Base-by-base conservation (phyloP, 805 yeast species). In the Nematodospora valgi region DNA sequence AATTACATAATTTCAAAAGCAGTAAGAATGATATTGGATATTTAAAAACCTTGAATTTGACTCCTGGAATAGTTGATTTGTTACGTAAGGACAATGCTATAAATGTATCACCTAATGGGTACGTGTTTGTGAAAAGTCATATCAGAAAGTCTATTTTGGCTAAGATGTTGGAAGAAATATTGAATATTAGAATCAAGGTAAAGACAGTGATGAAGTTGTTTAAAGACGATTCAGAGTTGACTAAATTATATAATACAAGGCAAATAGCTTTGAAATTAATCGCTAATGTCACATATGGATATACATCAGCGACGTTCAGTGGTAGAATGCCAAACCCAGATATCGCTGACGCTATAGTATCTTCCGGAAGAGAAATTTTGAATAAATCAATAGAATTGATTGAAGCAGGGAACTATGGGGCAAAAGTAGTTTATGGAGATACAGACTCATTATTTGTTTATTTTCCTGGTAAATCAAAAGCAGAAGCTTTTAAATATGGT, bases 301-400 rank as follows among this genome's bases (percentile, higher is more conserved):
- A 93, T 52, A 74, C 97, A 0, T 83, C 96, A 1, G 98, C 98
- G 0, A 78, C 96, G 0, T 93, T 83, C 52, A 86, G 96, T 6
- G 98, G 98, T 0, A 66, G 98, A 43, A 93, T 93, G 98, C 98
- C 98, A 0, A 86, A 93, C 48, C 80, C 95, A 0, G 98, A 89
- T 53, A 72, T 93, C 20, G 96, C 98, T 0, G 98, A 93, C 60
- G 83, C 94, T 9, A 86, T 93, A 54, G 98, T 93, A 1, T 78
- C 88, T 15, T 80, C 93, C 0, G 98, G 93, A 0, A 66, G 98
- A 35, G 97, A 91, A 56, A 82, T 87, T 0, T 61, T 93, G 32
- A 80, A 79, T 35, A 69, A 70, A 34, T 82, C 96, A 0, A 80
- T 87, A 18, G 71, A 72, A 1, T 50, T 72, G 32, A 89, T 93